Conservation (phyloP, 805 yeast species). For the Scheffersomyces stipitis region DNA sequence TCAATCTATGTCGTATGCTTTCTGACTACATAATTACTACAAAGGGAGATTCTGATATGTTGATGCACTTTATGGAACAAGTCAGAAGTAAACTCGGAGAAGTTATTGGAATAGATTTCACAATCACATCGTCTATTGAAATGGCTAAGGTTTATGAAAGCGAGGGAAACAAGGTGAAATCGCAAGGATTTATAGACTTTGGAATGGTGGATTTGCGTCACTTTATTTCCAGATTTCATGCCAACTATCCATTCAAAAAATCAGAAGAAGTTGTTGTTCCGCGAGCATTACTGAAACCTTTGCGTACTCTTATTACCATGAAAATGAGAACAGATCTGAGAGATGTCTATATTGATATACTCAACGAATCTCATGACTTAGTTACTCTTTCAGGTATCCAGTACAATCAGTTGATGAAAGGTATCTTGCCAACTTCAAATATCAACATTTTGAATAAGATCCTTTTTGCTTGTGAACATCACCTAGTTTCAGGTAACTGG, state of each 20-base stretch:
- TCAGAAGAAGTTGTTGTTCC: conserved; percentile 2
- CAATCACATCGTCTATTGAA: conserved; percentile 23
- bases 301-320: conserved; percentile 5
- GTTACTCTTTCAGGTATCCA: conserved; percentile 20
- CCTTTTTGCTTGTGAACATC: conserved; percentile 26
- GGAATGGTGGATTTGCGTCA: conserved; percentile 25
- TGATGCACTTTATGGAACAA: conserved; percentile 29
- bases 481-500: conserved; percentile 31
- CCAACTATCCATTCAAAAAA: conserved; percentile 18
- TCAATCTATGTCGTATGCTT: conserved; percentile 25
- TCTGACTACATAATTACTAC: conserved; percentile 19
- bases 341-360: conserved; percentile 13
- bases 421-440: conserved; percentile 4
- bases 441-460: conserved; percentile 10
- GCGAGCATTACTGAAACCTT: conserved; percentile 3
- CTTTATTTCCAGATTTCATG: conserved; percentile 11
- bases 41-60: conserved; percentile 20
- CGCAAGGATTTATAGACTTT: conserved; percentile 20
- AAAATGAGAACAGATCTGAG: conserved; percentile 15
- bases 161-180: conserved; percentile 21
- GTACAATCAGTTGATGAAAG: conserved; percentile 12
- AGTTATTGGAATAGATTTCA: conserved; percentile 20
- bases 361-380: conserved; percentile 5
- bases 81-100: conserved; percentile 20
- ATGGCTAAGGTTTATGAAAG: conserved; percentile 29